A percentile compares a stretch with the other conserved stretches of the same genome.
phyloP scores from a whole-genome alignment of 805 yeast genomes.

The Candida loeiensis region DNA sequence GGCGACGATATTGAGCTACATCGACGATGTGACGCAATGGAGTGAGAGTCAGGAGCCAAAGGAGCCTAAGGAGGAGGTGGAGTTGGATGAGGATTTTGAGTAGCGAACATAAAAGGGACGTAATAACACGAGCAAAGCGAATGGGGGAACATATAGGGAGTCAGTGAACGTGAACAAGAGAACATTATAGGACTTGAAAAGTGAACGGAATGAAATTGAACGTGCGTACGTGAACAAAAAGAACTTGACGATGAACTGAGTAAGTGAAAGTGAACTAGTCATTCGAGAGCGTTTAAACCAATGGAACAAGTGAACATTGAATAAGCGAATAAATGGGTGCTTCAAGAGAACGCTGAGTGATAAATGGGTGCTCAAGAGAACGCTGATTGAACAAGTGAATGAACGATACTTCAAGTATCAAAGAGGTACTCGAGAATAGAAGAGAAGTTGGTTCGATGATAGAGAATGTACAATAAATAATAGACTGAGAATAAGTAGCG shows the following conservation, averaged over 20 bases:
- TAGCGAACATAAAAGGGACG: not conserved
- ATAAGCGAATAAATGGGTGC: no score
- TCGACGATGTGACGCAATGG: constrained; percentile 98
- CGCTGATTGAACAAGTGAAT: no score
- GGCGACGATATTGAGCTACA: constrained; percentile 78
- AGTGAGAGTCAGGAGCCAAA: constrained; percentile 94
- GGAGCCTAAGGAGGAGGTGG: constrained; percentile 65
- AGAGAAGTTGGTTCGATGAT: no score
- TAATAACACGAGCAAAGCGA: not conserved
- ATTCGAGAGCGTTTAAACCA: no score
- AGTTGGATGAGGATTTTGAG: constrained; percentile 11
- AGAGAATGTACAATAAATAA: no score
- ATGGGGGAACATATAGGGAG: not conserved
- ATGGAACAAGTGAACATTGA: no score
- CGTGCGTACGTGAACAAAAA: not conserved
- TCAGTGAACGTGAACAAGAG: not conserved
- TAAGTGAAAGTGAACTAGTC: no score
- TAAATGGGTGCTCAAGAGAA: no score
- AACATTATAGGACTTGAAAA: not conserved
- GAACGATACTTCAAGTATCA: no score
- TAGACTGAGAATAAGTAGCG: no score
- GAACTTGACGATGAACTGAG: not conserved
- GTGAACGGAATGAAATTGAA: not conserved
- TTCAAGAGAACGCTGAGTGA: no score
- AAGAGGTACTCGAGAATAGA: no score